Evolutionary conservation across 495 filamentous ascomycete genomes (phyloP).

Genomic region (Staphylotrichum longicolle): DNA sequence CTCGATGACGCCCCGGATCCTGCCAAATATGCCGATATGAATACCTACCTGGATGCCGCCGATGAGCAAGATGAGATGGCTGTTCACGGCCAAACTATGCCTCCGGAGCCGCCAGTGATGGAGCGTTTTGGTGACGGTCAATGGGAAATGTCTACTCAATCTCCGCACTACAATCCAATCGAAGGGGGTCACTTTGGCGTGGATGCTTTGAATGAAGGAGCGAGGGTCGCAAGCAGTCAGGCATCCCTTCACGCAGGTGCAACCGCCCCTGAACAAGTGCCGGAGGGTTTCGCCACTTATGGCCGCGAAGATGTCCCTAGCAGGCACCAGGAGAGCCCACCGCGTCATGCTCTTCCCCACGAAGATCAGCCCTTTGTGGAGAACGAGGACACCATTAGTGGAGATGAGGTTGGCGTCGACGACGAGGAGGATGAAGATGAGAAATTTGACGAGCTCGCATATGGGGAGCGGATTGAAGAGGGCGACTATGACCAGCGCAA

Average conservation of each 20-base stretch:
- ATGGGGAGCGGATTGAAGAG: constrained; percentile 30
- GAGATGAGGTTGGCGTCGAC: constrained; percentile 20
- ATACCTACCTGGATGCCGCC: constrained; percentile 14
- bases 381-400: constrained; percentile 14
- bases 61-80: constrained; percentile 16
- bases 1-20: constrained; percentile 22
- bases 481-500: constrained; percentile 36
- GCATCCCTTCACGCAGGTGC: constrained; percentile 15
- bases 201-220: constrained; percentile 27
- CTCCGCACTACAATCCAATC: constrained; percentile 26
- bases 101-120: constrained; percentile 10
- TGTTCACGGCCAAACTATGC: constrained; percentile 8
- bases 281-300: constrained; percentile 32
- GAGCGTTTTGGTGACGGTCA: constrained; percentile 25
- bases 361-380: constrained; percentile 18
- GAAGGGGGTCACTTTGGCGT: constrained; percentile 30
- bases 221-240: constrained; percentile 12
- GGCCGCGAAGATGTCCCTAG: constrained; percentile 14
- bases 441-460: constrained; percentile 28
- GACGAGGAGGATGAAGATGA: constrained; percentile 26
- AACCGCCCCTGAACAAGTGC: constrained; percentile 18
- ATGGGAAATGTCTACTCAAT: constrained; percentile 30
- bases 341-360: background rate
- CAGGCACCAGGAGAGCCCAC: background rate
- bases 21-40: constrained; percentile 23